These are phyloP conservation scores for Hygrophorus russula DNA, from an alignment of 768 basidiomycete species.

Conservation along the genomic window DNA sequence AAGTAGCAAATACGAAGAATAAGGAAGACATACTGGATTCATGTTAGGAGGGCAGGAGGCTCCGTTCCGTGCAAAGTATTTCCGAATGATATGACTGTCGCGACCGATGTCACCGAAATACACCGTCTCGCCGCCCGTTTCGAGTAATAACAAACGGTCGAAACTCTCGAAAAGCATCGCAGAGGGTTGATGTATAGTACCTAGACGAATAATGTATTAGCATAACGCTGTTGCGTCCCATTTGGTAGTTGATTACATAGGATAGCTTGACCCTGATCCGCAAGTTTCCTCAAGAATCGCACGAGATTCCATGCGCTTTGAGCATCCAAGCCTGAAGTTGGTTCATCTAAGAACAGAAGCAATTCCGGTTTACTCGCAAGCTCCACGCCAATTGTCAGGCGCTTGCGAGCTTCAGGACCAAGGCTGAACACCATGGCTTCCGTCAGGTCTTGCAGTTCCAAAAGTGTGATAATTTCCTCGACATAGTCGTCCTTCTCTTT, in stretches of 20 bases:
- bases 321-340: slow-evolving; percentile 33
- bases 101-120: slow-evolving; percentile 86
- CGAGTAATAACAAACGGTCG: slow-evolving; percentile 55
- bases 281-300: slow-evolving; percentile 73
- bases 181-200: slow-evolving; percentile 75
- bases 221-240: no score
- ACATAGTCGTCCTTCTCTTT: slow-evolving; percentile 74
- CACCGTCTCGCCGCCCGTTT: slow-evolving; percentile 81
- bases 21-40: slow-evolving; percentile 77
- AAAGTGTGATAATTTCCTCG: slow-evolving; percentile 73
- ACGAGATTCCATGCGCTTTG: slow-evolving; percentile 70
- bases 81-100: slow-evolving; percentile 54
- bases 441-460: slow-evolving; percentile 75
- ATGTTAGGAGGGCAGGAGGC: slow-evolving; percentile 64
- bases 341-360: slow-evolving; percentile 56
- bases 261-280: slow-evolving; percentile 80
- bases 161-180: slow-evolving; percentile 82
- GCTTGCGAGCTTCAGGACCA: slow-evolving; percentile 64
- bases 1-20: slow-evolving; percentile 68
- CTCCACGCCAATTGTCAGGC: slow-evolving; percentile 86
- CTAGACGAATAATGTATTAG: no score
- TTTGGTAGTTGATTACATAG: slow-evolving; percentile 41
- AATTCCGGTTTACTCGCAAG: slow-evolving; percentile 79
- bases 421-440: slow-evolving; percentile 73
- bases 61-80: slow-evolving; percentile 70